Percentiles rank a stretch among this genome's conserved stretches.
These are phyloP conservation scores for Nadsonia starkeyi-henricii DNA, from an alignment of 1,139 yeast genomes.

Conservation along the genomic window DNA sequence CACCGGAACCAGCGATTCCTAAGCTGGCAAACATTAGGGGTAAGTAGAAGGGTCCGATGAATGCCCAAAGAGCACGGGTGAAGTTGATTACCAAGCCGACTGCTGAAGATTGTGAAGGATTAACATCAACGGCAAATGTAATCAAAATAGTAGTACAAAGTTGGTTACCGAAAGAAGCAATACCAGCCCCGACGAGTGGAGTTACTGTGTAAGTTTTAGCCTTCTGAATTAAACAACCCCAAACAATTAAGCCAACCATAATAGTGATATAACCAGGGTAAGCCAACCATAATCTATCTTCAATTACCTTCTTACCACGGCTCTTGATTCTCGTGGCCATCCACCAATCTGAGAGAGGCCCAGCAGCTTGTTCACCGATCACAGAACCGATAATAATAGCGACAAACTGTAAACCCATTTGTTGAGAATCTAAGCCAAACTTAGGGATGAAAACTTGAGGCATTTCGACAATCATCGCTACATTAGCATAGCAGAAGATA, in stretches of 20 bases:
- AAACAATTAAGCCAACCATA: conserved; percentile 19
- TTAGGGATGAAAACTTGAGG: conserved; percentile 18
- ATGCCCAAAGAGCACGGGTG: conserved; percentile 15
- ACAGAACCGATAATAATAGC: conserved; percentile 19
- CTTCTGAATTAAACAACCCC: conserved; percentile 17
- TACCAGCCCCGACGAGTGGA: conserved; percentile 21
- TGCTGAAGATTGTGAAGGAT: conserved; percentile 15
- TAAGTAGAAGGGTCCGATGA: conserved; percentile 22
- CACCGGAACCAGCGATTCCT: conserved; percentile 11
- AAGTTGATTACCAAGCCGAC: conserved; percentile 14
- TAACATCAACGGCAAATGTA: conserved; percentile 2
- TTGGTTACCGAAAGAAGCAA: conserved; percentile 18
- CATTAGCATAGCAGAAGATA: conserved; percentile 19
- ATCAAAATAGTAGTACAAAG: not conserved
- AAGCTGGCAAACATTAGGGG: conserved; percentile 18
- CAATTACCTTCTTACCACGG: conserved; percentile 14
- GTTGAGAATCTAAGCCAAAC: conserved; percentile 18
- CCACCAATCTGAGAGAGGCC: conserved; percentile 22
- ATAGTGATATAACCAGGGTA: conserved; percentile 18
- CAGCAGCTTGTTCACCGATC: conserved; percentile 20
- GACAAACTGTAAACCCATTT: conserved; percentile 18
- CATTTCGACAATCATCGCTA: conserved; percentile 19
- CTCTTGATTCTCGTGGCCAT: conserved; percentile 13
- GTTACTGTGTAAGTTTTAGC: conserved; percentile 19
- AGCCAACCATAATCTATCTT: conserved; percentile 18